phyloP scores from a whole-genome alignment of 495 filamentous ascomycete genomes.

The Halenospora varia region DNA sequence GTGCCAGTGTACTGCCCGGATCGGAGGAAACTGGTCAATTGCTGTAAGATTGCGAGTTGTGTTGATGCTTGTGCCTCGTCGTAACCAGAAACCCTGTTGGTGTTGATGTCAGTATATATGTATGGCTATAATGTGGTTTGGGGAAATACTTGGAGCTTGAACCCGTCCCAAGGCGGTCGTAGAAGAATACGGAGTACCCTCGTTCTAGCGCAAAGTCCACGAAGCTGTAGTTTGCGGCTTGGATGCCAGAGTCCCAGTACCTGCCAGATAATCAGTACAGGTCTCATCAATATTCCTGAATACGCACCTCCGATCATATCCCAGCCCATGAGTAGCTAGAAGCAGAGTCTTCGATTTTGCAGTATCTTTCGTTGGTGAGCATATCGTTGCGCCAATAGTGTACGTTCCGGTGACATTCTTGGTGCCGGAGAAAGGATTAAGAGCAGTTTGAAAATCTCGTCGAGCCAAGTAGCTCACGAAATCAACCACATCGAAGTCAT shows the following conservation, averaged over 20 bases:
- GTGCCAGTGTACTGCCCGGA: slow-evolving; percentile 3
- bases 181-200: slow-evolving; percentile 50
- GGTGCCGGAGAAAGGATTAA: not conserved
- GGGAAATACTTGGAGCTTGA: slow-evolving; percentile 39
- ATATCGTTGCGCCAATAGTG: slow-evolving; percentile 8
- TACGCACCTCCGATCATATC: slow-evolving; percentile 7
- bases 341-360: not conserved
- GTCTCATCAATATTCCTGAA: not conserved
- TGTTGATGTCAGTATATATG: no score
- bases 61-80: slow-evolving; percentile 11
- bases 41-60: slow-evolving; percentile 43
- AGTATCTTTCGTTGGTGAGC: not conserved
- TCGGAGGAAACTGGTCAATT: slow-evolving; percentile 41
- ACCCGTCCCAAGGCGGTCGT: slow-evolving; percentile 55
- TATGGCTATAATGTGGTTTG: not conserved
- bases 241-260: slow-evolving; percentile 54
- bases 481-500: not conserved
- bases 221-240: slow-evolving; percentile 51
- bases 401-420: not conserved
- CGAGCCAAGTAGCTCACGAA: slow-evolving; percentile 2
- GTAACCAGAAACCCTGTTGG: slow-evolving; percentile 14
- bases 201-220: slow-evolving; percentile 44
- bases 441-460: not conserved
- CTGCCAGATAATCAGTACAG: slow-evolving; percentile 20
- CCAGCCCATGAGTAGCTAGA: slow-evolving; percentile 7